Conservation (phyloP, 2,329 filamentous ascomycete species). For the Colletotrichum sp. region DNA sequence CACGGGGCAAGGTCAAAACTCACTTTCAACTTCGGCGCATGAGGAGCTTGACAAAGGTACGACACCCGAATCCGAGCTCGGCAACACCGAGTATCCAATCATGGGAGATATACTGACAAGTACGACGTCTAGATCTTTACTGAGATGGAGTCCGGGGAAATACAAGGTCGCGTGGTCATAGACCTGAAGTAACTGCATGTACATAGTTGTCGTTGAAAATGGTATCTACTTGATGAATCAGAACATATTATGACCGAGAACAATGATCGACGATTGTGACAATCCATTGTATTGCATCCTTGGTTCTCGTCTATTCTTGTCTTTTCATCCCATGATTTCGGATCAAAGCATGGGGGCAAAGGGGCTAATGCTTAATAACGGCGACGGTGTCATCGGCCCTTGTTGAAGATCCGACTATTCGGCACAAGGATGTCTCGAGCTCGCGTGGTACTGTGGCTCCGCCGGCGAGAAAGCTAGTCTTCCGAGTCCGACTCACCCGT, state of each 20-base stretch:
- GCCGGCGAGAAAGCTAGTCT: background rate
- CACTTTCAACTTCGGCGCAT: conserved; percentile 18
- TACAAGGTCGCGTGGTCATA: conserved; percentile 18
- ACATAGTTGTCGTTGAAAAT: background rate
- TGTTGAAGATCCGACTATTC: background rate
- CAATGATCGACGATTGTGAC: background rate
- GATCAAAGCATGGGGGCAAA: background rate
- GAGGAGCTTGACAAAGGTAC: conserved; percentile 17
- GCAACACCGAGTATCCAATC: background rate
- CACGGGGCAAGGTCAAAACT: conserved; percentile 16
- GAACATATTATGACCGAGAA: background rate
- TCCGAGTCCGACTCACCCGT: background rate
- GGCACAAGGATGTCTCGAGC: background rate
- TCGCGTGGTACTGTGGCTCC: background rate
- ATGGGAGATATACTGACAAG: background rate
- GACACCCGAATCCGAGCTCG: background rate
- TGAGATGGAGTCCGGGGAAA: conserved; percentile 15
- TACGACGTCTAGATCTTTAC: background rate
- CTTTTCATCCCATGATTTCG: background rate
- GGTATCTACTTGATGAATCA: background rate
- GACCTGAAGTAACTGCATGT: conserved; percentile 1
- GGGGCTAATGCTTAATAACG: background rate
- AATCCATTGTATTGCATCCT: background rate
- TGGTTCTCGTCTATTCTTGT: background rate
- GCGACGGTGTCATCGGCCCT: background rate